Base-by-base conservation (phyloP, 129 eudicot species). In the Flaveria linearis region DNA sequence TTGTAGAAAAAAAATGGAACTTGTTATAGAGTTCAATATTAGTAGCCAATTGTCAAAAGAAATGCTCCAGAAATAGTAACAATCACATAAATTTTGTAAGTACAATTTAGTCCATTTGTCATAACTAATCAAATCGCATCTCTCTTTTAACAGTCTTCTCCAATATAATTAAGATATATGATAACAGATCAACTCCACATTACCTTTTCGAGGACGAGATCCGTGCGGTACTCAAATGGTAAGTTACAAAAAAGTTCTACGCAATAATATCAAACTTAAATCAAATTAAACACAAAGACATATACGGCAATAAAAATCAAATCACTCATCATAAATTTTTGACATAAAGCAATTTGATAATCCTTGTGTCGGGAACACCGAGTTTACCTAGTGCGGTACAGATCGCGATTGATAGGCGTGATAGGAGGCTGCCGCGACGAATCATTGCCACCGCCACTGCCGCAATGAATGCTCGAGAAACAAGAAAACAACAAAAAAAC, bases 321-420 rank as follows among this genome's bases (percentile, higher is more conserved):
- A 79, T 79, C 77, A 60, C 56, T 6, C 76, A 0, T 55, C 51
- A 56, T 2, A 14, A 63, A 17, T n/a, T 14, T 41, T 69, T 69
- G 7, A 14, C 42, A 50, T 12, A 51, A 71, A 71, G 56, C 22
- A 33, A 71, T 36, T 36, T 36, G 41, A 36, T 5, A 36, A 36
- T 36, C 41, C 5, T 36, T 5, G 41, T 36, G 0, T 36, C 41
- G 12, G 16, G 16, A 39, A 26, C 9, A 45, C 4, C 50, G 25
- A 46, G 49, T 65, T 50, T 71, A 90, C 97, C 98, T 93, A 82
- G 90, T 80, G 76, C 90, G 97, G 70, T 93, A 93, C 62, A 93
- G 97, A 88, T 93, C 97, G 68, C 83, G 92, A 85, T 93, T 93
- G 75, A 93, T 90, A 71, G 98, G 98, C 39, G 98, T 88, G 46